phyloP scores from a whole-genome alignment of 148 eudicot genomes.

The Amaranthus palmeri region DNA sequence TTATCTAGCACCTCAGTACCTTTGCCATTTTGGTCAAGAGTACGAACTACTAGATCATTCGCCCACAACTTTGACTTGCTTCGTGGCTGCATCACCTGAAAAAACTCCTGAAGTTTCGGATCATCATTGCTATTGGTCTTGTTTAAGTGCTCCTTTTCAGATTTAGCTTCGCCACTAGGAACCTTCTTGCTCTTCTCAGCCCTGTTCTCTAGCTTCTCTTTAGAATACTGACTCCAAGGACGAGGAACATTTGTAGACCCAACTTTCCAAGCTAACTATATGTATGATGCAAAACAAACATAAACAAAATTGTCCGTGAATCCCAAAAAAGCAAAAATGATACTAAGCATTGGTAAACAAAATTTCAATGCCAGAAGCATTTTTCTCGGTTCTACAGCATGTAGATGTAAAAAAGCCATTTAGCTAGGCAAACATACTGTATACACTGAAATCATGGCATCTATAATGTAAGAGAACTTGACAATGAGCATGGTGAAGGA shows the following conservation, averaged over 20 bases:
- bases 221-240: conserved; percentile 83
- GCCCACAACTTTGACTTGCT: conserved; percentile 81
- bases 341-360: background rate
- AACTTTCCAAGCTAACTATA: conserved; percentile 70
- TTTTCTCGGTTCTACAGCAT: background rate
- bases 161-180: conserved; percentile 22
- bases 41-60: conserved; percentile 51
- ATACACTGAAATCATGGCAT: background rate
- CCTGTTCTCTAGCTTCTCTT: conserved; percentile 46
- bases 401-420: background rate
- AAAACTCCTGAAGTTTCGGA: conserved; percentile 63
- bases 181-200: conserved; percentile 32
- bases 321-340: background rate
- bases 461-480: background rate
- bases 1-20: conserved; percentile 14
- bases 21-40: conserved; percentile 29
- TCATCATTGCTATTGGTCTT: conserved; percentile 39
- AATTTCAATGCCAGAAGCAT: background rate
- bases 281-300: background rate
- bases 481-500: too few relatives aligned
- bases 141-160: conserved; percentile 18
- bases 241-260: conserved; percentile 83
- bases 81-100: conserved; percentile 75
- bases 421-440: background rate
- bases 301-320: background rate